phyloP scores from a whole-genome alignment of 805 yeast species.

The Hanseniaspora thailandica region DNA sequence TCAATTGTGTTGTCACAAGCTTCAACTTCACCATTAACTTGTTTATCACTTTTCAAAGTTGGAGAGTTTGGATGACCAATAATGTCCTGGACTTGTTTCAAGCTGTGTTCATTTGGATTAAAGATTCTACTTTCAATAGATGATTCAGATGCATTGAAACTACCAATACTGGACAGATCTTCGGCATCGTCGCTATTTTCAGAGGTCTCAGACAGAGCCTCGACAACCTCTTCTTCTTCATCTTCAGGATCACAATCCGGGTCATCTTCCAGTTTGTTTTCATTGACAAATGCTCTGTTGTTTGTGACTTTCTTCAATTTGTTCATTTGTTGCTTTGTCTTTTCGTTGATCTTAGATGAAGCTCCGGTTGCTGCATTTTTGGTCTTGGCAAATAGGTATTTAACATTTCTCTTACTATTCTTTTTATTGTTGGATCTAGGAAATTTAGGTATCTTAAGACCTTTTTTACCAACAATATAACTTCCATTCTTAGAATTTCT shows the following conservation, averaged over 20 bases:
- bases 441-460: slow-evolving; percentile 24
- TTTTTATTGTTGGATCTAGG: slow-evolving; percentile 18
- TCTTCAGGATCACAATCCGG: neutral
- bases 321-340: neutral
- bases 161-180: neutral
- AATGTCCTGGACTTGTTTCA: slow-evolving; percentile 4
- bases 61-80: neutral
- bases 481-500: slow-evolving; percentile 21
- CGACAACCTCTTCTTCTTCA: neutral
- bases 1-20: neutral
- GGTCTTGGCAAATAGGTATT: slow-evolving; percentile 5
- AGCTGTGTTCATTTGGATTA: slow-evolving; percentile 10
- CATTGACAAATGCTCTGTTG: neutral
- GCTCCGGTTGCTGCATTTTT: slow-evolving; percentile 13
- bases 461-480: slow-evolving; percentile 23
- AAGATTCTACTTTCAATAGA: slow-evolving; percentile 13
- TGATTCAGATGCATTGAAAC: neutral
- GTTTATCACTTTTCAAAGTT: too few relatives aligned
- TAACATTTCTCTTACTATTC: slow-evolving; percentile 2
- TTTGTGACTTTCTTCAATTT: neutral
- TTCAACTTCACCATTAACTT: neutral
- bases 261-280: neutral
- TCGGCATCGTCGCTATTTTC: neutral
- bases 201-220: neutral
- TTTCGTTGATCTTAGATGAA: slow-evolving; percentile 5